Base-by-base conservation (phyloP, 306 rosid species). In the Inga laurina region DNA sequence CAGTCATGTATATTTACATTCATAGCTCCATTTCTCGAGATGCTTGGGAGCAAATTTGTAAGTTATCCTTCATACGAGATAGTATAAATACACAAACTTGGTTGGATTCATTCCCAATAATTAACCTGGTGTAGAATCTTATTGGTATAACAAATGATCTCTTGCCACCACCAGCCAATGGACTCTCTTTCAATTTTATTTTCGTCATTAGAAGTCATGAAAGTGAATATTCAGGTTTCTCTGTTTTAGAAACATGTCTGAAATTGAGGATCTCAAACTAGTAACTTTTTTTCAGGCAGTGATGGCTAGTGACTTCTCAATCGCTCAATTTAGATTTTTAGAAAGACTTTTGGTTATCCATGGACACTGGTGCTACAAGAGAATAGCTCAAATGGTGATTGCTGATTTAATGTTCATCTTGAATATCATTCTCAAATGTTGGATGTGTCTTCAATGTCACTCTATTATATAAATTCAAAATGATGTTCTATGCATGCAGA, bases 351-450 rank as follows among this genome's bases (percentile, higher is more conserved):
- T 97, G 91, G 99, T 97, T 48, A 97, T 97, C 84, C 99, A 97
- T 75, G 99, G 99, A 82, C 99, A 97, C 83, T 97, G 99, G 99
- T 97, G 99, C 89, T 97, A 97, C 88, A 97, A 92, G 91, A 89
- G 99, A 91, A 97, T 97, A 81, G 99, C 98, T 51, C 98, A 97
- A 87, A 97, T 97, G 99, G 99, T 97, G 91, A 87, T 79, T 67
- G 35, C 59, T 76, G 54, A 56, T 56, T 39, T 19, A 70, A 57
- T 81, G 43, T 77, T 64, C 77, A 19, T 80, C 74, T 74, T 82
- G 35, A 46, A 82, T 67, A 43, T 81, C 54, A 74, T 79, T 67
- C 66, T 87, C 68, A 30, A 32, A 32, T 65, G 22, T 15, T 32
- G 54, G 45, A 64, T 57, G 19, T 79, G 59, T 5, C 70, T 30